phyloP scores from a whole-genome alignment of 768 basidiomycete genomes.

The Boletus vinaceobasis region DNA sequence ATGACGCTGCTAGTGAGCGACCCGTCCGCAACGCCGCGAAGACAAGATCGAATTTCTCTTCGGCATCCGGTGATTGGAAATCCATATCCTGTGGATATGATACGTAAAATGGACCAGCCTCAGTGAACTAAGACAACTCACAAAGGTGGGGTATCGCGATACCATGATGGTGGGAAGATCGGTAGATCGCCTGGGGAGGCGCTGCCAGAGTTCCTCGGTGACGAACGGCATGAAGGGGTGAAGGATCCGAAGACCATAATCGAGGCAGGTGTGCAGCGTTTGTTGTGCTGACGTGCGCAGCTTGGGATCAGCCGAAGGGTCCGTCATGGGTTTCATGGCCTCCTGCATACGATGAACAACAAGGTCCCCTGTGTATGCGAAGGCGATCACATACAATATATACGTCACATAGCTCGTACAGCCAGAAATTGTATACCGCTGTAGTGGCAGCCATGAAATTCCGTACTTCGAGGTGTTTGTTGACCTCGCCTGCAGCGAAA shows the following conservation, averaged over 20 bases:
- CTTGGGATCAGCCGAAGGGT: constrained; percentile 59
- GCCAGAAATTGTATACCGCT: constrained; percentile 89
- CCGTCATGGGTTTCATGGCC: constrained; percentile 98
- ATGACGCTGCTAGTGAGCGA: constrained; percentile 56
- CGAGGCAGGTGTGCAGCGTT: constrained; percentile 92
- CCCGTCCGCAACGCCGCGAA: constrained; percentile 72
- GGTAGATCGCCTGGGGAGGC: constrained; percentile 80
- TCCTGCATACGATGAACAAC: constrained; percentile 51
- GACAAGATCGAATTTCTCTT: constrained; percentile 82
- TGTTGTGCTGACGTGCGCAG: constrained; percentile 85
- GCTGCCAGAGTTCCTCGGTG: constrained; percentile 98
- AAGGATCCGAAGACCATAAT: constrained; percentile 81
- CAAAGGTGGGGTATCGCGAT: constrained; percentile 74
- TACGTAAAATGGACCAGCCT: neutral
- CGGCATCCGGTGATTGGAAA: constrained; percentile 68
- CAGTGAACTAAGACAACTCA: constrained; percentile 37
- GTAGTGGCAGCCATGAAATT: constrained; percentile 94
- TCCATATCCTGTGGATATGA: constrained; percentile 46
- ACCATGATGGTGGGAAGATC: constrained; percentile 90
- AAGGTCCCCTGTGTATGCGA: neutral
- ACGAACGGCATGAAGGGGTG: constrained; percentile 99
- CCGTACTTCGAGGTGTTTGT: constrained; percentile 67
- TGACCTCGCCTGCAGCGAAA: constrained; percentile 71
- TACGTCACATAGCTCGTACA: constrained; percentile 98
- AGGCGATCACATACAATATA: constrained; percentile 72